phyloP scores from a whole-genome alignment of 164 flowering plant species.

The Nymphaea thermarum region DNA sequence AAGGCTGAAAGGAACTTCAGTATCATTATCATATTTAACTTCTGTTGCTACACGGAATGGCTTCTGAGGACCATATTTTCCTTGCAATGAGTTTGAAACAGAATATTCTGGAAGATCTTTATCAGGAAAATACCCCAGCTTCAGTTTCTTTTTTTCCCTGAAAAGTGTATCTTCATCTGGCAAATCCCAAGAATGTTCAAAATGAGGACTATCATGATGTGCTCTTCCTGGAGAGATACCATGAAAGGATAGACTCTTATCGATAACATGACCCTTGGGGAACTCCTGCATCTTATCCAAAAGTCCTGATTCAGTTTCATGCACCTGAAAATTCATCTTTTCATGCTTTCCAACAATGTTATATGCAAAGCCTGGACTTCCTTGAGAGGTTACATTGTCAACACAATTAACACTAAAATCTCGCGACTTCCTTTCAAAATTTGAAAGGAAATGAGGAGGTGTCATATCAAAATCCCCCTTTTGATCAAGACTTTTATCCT shows the following conservation, averaged over 20 bases:
- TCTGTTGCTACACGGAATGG: slow-evolving; percentile 26
- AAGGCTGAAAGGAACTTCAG: slow-evolving; percentile 26
- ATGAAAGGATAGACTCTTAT: slow-evolving; percentile 18
- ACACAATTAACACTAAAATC: slow-evolving; percentile 21
- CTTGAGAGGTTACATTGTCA: neutral
- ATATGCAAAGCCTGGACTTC: neutral
- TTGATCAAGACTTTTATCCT: slow-evolving; percentile 26
- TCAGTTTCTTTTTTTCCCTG: slow-evolving; percentile 57
- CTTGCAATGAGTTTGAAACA: slow-evolving; percentile 37
- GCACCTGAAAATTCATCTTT: slow-evolving; percentile 27
- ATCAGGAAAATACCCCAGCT: slow-evolving; percentile 34
- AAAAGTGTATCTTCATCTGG: slow-evolving; percentile 44
- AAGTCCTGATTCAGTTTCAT: slow-evolving; percentile 22
- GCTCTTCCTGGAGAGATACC: slow-evolving; percentile 35
- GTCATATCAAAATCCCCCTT: slow-evolving; percentile 22
- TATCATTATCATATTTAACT: slow-evolving; percentile 25
- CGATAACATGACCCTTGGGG: slow-evolving; percentile 34
- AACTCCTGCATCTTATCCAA: slow-evolving; percentile 31
- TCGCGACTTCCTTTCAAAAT: slow-evolving; percentile 28
- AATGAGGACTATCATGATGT: slow-evolving; percentile 22
- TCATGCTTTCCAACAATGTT: slow-evolving; percentile 19
- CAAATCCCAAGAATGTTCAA: slow-evolving; percentile 61
- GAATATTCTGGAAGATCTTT: slow-evolving; percentile 74
- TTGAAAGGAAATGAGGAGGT: slow-evolving; percentile 32
- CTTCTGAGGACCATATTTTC: slow-evolving; percentile 24